Evolutionary conservation across 2,329 filamentous ascomycete genomes (phyloP).

Genomic region (Talaromyces sp.): DNA sequence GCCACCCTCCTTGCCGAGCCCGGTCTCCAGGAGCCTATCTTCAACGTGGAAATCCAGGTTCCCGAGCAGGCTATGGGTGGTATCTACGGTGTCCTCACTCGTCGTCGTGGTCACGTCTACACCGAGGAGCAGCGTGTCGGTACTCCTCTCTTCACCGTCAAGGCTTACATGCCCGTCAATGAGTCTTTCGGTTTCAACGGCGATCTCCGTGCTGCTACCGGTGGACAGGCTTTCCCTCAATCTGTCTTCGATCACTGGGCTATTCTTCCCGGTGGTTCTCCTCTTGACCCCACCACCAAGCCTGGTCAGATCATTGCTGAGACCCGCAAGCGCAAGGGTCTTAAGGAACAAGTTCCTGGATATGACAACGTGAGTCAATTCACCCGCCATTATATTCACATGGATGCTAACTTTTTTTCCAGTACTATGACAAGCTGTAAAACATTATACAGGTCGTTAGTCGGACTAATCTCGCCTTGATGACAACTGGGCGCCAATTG

Average conservation of each 20-base stretch:
- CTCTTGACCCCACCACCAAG: conserved; percentile 77
- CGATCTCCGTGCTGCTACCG: conserved; percentile 89
- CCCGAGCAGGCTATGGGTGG: conserved; percentile 98
- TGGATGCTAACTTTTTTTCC: conserved; percentile 22
- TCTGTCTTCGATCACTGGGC: conserved; percentile 99
- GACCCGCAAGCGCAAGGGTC: conserved; percentile 99
- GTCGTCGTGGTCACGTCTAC: conserved; percentile 98
- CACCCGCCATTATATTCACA: background rate
- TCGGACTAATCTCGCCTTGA: conserved; percentile 41
- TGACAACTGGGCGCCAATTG: conserved; percentile 35
- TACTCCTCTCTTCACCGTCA: conserved; percentile 99
- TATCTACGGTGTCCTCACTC: conserved; percentile 98
- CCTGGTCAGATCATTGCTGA: conserved; percentile 76
- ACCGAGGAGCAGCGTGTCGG: conserved; percentile 95
- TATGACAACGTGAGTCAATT: conserved; percentile 81
- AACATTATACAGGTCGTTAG: conserved; percentile 38
- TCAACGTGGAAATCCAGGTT: conserved; percentile 98
- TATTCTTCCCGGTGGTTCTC: conserved; percentile 87
- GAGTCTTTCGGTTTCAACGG: conserved; percentile 99
- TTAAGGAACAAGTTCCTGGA: conserved; percentile 92
- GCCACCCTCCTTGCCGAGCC: conserved; percentile 86
- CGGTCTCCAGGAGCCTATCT: conserved; percentile 91
- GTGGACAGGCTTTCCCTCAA: conserved; percentile 98
- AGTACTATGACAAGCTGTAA: conserved; percentile 99
- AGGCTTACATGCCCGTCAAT: conserved; percentile 93